These are phyloP conservation scores for Rhizophora mangle DNA, from an alignment of 345 rosid species.

Conservation along the genomic window DNA sequence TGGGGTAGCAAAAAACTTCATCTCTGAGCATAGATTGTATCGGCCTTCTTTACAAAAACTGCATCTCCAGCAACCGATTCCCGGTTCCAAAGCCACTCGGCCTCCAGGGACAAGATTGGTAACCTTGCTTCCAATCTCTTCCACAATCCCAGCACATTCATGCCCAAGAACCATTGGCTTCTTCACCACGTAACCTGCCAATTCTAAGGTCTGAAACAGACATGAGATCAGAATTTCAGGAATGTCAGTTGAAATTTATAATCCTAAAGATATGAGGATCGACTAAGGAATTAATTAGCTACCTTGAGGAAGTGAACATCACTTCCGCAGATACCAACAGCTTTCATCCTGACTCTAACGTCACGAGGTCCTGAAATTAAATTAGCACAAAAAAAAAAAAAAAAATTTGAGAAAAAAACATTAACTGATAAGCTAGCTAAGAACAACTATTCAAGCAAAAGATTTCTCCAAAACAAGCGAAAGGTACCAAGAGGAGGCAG, in stretches of 20 bases:
- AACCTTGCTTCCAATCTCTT: slow-evolving; percentile 75
- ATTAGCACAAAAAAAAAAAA: background rate
- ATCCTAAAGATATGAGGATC: too few relatives aligned
- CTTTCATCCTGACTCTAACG: slow-evolving; percentile 79
- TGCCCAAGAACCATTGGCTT: slow-evolving; percentile 99
- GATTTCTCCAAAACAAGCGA: background rate
- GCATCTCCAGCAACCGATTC: slow-evolving; percentile 82
- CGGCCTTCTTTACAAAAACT: slow-evolving; percentile 68
- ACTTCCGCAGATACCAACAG: slow-evolving; percentile 91
- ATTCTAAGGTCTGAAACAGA: slow-evolving; percentile 51
- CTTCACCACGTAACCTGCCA: slow-evolving; percentile 71
- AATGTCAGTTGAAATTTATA: background rate
- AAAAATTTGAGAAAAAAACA: background rate
- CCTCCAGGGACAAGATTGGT: slow-evolving; percentile 63
- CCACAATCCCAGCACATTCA: slow-evolving; percentile 93
- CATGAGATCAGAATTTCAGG: background rate
- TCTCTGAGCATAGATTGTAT: slow-evolving; percentile 85
- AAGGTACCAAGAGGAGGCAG: slow-evolving; percentile 66
- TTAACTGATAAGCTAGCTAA: background rate
- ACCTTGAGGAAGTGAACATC: slow-evolving; percentile 96
- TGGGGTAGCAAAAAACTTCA: slow-evolving; percentile 94
- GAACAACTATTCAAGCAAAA: background rate
- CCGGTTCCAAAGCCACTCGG: slow-evolving; percentile 88
- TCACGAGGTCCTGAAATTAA: slow-evolving; percentile 57
- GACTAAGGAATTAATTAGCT: background rate